Evolutionary conservation across 176 grass and related monocot species (phyloP), one percentile per base, ranked within the genome.

Genomic region (Rhynchospora pubera): DNA sequence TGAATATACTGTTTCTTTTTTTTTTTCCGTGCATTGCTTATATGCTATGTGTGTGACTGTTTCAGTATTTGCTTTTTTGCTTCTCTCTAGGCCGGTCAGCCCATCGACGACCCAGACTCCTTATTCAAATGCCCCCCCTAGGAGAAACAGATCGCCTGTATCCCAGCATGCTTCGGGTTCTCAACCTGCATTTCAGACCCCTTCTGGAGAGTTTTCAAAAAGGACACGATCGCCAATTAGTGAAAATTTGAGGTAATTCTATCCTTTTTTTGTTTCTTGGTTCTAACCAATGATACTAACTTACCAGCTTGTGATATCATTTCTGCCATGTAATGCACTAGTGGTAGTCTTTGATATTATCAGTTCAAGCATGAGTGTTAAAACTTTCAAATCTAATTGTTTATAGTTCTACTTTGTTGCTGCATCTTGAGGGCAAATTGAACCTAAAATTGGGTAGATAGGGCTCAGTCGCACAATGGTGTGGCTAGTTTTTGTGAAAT

Each of bases 171-270:
- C 42, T 62, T 45, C 62, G 3, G 24, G 26, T 34, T 45, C 77
- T 61, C 21, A 21, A 23, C 10, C 74, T 48, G 74, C 74, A 78
- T 28, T 78, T 78, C 34, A 34, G 28, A 28, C 34, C 42, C 66
- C 66, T 52, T 22, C 43, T 75, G 70, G 45, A 18, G 70, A 52
- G 9, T 19, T 48, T 53, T 75, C 70, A 52, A 52, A 75, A 48
- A 52, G 44, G 47, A 75, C 51, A 44, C 43, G 70, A 52, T 75
- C 45, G 21, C 70, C 70, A 75, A 75, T 48, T 52, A 24, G 21
- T 79, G 56, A 79, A 79, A 16, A 12, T 79, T 26, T 5, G 12
- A 79, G 77, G 77, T 79, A 79, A 6, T 19, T 79, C 34, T 39
- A 39, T 39, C 34, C 4, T 79, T 5, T 79, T 14, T 79, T 28